phyloP scores from a whole-genome alignment of 306 rosid species.

The Trifolium fragiferum region DNA sequence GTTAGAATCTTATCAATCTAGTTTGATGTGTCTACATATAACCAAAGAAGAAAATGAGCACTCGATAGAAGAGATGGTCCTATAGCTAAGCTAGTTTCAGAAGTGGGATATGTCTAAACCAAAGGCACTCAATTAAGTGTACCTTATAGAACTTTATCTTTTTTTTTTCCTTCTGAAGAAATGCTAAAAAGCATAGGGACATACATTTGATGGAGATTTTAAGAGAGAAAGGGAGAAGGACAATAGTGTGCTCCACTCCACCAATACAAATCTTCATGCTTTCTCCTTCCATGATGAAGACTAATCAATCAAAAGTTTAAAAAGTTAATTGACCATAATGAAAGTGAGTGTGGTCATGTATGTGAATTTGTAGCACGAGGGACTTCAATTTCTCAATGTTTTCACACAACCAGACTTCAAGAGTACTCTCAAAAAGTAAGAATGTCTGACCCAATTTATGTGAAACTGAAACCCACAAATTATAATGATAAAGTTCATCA shows the following conservation, averaged over 20 bases:
- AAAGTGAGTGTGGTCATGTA: slow-evolving; percentile 39
- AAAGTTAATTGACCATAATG: slow-evolving; percentile 36
- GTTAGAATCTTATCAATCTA: background rate
- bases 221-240: slow-evolving; percentile 7
- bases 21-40: background rate
- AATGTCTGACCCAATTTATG: slow-evolving; percentile 28
- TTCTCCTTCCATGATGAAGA: slow-evolving; percentile 49
- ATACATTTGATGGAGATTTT: slow-evolving; percentile 36
- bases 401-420: slow-evolving; percentile 31
- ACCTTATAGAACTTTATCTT: slow-evolving; percentile 20
- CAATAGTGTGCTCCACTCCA: slow-evolving; percentile 49
- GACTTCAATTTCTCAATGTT: slow-evolving; percentile 18
- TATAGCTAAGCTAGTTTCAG: slow-evolving; percentile 29
- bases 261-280: slow-evolving; percentile 47
- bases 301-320: slow-evolving; percentile 38
- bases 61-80: slow-evolving; percentile 37
- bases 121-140: slow-evolving; percentile 50
- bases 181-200: slow-evolving; percentile 35
- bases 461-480: slow-evolving; percentile 20
- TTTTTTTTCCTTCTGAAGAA: slow-evolving; percentile 42
- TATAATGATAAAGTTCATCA: background rate
- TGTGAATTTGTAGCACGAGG: slow-evolving; percentile 39
- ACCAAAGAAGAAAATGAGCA: background rate
- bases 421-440: slow-evolving; percentile 10
- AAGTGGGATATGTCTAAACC: slow-evolving; percentile 46